Conservation (phyloP, 73 alveolate genomes). For the Durusdinium trenchii region DNA sequence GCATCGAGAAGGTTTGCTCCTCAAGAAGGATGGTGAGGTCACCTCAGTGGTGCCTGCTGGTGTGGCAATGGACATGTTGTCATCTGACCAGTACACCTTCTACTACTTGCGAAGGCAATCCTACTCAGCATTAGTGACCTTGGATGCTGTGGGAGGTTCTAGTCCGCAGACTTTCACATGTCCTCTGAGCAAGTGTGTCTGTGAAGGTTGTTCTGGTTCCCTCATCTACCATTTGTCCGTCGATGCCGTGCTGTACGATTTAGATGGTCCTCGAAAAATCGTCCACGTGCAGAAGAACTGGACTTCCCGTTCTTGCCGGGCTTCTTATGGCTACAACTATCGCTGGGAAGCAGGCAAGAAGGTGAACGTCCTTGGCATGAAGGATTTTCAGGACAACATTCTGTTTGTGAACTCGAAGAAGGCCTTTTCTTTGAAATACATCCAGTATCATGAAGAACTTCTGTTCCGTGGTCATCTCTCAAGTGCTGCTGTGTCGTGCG, state of each 20-base stretch:
- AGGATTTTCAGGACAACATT: neutral
- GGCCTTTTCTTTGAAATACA: too few relatives aligned
- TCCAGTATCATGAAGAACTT: too few relatives aligned
- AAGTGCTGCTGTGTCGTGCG: too few relatives aligned
- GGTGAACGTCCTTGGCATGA: neutral
- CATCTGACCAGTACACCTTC: neutral
- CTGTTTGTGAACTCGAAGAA: constrained; percentile 32
- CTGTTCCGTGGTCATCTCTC: too few relatives aligned
- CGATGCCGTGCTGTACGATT: neutral
- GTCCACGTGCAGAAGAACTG: neutral
- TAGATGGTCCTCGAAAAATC: neutral
- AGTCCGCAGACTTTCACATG: neutral
- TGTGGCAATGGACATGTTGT: neutral
- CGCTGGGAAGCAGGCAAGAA: constrained; percentile 22
- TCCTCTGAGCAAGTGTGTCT: neutral
- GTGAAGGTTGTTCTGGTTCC: constrained; percentile 9
- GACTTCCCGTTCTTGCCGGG: neutral
- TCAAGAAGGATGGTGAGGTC: neutral
- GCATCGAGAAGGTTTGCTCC: neutral
- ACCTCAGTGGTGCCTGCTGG: neutral
- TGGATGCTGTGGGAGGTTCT: constrained; percentile 23
- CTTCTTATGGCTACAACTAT: constrained; percentile 50
- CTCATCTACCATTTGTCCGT: neutral
- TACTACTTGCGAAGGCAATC: neutral
- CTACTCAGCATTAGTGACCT: neutral